phyloP scores from a whole-genome alignment of 495 filamentous ascomycete species.

The Clohesyomyces aquaticus region DNA sequence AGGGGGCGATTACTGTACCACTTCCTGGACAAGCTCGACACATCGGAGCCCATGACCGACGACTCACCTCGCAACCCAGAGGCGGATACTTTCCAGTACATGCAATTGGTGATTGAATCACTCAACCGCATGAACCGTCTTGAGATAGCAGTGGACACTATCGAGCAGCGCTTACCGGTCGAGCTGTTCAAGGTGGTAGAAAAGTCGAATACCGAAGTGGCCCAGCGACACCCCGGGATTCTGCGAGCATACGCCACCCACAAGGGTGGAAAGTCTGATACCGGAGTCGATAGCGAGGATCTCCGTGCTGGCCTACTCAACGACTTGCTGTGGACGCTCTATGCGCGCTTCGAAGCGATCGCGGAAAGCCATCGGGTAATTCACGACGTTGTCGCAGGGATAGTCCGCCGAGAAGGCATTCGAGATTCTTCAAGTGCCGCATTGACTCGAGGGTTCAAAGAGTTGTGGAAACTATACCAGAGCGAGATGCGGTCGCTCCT shows the following conservation, averaged over 20 bases:
- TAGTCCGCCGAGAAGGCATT: conserved; percentile 75
- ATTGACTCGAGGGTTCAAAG: conserved; percentile 80
- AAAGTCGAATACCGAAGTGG: conserved; percentile 90
- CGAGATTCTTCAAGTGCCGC: conserved; percentile 51
- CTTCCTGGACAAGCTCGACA: conserved; percentile 80
- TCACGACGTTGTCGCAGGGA: conserved; percentile 83
- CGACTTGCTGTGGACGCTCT: conserved; percentile 88
- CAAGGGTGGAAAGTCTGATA: conserved; percentile 21
- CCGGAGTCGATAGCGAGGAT: conserved; percentile 59
- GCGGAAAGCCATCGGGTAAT: conserved; percentile 93
- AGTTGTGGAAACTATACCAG: conserved; percentile 90
- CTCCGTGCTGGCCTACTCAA: conserved; percentile 79
- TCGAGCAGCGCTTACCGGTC: conserved; percentile 91
- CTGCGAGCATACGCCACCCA: conserved; percentile 54
- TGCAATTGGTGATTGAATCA: conserved; percentile 83
- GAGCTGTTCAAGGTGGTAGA: conserved; percentile 94
- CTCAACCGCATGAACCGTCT: conserved; percentile 85
- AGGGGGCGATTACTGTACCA: conserved; percentile 71
- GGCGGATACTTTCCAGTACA: conserved; percentile 90
- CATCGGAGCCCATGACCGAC: conserved; percentile 69
- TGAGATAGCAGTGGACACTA: conserved; percentile 80
- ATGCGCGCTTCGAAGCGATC: conserved; percentile 95
- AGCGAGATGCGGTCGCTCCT: conserved; percentile 89
- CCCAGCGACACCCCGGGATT: conserved; percentile 81
- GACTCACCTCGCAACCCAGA: conserved; percentile 91